phyloP scores from a whole-genome alignment of 2,329 filamentous ascomycete genomes.

The Exserohilum rostratum region DNA sequence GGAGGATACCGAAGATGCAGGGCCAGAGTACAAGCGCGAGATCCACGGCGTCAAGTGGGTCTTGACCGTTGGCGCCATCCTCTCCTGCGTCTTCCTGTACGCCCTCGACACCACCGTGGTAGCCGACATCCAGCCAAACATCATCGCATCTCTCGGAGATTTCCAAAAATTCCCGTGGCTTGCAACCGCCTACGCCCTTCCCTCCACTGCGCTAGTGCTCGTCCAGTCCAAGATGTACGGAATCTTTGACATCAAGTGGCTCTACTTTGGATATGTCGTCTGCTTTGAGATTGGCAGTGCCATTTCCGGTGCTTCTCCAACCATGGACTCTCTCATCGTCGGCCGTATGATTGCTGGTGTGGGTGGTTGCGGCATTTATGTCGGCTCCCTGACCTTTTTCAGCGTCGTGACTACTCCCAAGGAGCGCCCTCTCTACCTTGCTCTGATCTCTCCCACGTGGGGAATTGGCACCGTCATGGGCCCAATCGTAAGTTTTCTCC shows the following conservation, averaged over 20 bases:
- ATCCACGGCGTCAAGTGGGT: constrained; percentile 4
- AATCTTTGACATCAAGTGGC: not conserved
- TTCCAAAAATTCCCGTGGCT: not conserved
- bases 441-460: not conserved
- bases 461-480: not conserved
- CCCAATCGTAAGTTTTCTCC: not conserved
- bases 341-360: not conserved
- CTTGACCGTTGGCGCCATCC: constrained; percentile 5
- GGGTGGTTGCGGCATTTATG: not conserved
- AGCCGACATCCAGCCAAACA: constrained; percentile 28
- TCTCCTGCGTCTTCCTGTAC: constrained; percentile 31
- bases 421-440: not conserved
- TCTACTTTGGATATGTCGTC: not conserved
- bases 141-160: constrained; percentile 13
- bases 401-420: not conserved
- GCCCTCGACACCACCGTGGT: constrained; percentile 40
- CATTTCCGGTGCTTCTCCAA: not conserved
- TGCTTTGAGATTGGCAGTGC: not conserved
- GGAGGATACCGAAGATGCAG: not conserved
- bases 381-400: not conserved
- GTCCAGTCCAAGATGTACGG: constrained; percentile 1
- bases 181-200: not conserved
- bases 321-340: not conserved
- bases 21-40: constrained; percentile 3
- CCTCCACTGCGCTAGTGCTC: not conserved